These are phyloP conservation scores for Boletellus emodensis DNA, from an alignment of 768 basidiomycete species.

Conservation along the genomic window DNA sequence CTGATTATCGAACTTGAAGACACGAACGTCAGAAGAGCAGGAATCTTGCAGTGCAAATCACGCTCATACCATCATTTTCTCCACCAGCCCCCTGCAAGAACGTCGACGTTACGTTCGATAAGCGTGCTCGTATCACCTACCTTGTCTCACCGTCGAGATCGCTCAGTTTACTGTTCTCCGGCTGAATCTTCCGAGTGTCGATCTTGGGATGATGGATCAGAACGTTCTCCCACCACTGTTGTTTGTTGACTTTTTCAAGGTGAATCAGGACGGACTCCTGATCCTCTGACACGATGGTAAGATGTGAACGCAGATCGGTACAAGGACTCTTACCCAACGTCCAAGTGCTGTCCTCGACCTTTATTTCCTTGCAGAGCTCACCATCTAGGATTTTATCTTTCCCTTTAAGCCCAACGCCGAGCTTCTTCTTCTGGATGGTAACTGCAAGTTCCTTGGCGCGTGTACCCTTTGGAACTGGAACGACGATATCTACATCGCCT, in stretches of 20 bases:
- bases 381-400: slow-evolving; percentile 84
- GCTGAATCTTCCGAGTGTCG: slow-evolving; percentile 93
- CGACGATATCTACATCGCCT: slow-evolving; percentile 74
- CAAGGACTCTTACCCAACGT: slow-evolving; percentile 62
- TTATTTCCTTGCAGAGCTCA: slow-evolving; percentile 89
- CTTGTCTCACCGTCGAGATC: slow-evolving; percentile 95
- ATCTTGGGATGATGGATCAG: slow-evolving; percentile 94
- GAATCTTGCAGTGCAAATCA: slow-evolving; percentile 20
- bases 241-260: slow-evolving; percentile 81
- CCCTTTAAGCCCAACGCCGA: slow-evolving; percentile 82
- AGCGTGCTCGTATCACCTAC: slow-evolving; percentile 35
- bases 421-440: slow-evolving; percentile 73
- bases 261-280: slow-evolving; percentile 68
- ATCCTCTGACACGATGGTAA: slow-evolving; percentile 57
- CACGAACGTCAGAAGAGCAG: slow-evolving; percentile 7
- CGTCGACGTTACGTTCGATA: slow-evolving; percentile 8
- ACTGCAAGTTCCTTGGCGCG: slow-evolving; percentile 73
- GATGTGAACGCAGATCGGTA: neutral
- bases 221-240: slow-evolving; percentile 98
- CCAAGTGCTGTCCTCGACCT: slow-evolving; percentile 97
- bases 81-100: slow-evolving; percentile 81
- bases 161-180: slow-evolving; percentile 91
- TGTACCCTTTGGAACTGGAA: slow-evolving; percentile 87
- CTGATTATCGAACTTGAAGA: slow-evolving; percentile 42
- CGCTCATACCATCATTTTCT: slow-evolving; percentile 95